Evolutionary conservation across 257 asterid genomes (phyloP).

Genomic region (Ilex asprella): DNA sequence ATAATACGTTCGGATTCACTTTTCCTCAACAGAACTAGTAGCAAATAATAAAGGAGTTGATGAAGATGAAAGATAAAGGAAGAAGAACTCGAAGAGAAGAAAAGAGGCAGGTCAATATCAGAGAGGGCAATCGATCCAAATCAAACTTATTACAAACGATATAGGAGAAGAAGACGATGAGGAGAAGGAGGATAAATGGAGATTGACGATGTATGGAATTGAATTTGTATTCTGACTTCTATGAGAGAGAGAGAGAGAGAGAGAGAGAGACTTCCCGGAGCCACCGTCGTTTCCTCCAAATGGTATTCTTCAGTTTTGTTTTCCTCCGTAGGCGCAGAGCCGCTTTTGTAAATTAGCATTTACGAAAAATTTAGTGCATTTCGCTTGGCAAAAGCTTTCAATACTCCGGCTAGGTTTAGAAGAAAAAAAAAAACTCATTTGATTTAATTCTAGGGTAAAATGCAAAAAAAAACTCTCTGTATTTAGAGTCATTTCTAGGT

Average conservation of each 20-base stretch:
- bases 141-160: not conserved
- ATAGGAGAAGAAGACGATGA: not conserved
- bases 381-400: no score
- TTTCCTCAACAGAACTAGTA: not conserved
- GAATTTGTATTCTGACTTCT: not conserved
- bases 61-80: not conserved
- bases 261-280: conserved; percentile 15
- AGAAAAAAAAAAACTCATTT: no score
- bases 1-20: no score
- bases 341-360: no score
- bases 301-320: conserved; percentile 15
- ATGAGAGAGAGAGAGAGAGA: conserved; percentile 1
- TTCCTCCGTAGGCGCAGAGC: not conserved
- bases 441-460: no score
- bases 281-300: conserved; percentile 28
- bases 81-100: not conserved
- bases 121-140: conserved; percentile 2
- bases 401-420: no score
- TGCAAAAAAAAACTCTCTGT: no score
- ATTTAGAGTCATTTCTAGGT: no score
- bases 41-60: not conserved
- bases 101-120: conserved; percentile 1
- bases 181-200: not conserved
- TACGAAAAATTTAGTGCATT: no score
- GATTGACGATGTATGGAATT: not conserved